Conservation (phyloP, 2,329 filamentous ascomycete genomes). For the Dactylellina parvicollis region DNA sequence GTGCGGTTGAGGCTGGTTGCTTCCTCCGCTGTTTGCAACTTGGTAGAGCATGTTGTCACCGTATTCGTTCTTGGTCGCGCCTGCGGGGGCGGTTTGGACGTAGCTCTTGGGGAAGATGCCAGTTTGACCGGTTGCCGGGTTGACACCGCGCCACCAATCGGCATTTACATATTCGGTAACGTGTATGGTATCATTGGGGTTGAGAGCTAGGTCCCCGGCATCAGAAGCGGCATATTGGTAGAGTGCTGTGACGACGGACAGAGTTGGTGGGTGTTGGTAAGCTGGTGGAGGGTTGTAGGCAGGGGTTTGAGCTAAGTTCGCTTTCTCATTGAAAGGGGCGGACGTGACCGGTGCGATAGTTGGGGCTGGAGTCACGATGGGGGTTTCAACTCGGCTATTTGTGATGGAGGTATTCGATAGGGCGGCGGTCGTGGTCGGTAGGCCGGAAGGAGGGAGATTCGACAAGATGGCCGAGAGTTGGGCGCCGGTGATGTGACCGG, state of each 20-base stretch:
- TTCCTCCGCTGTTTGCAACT: constrained; percentile 62
- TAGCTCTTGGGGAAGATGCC: constrained; percentile 97
- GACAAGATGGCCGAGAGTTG: constrained; percentile 44
- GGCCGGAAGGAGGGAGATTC: constrained; percentile 31
- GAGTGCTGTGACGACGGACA: constrained; percentile 80
- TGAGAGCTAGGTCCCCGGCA: constrained; percentile 80
- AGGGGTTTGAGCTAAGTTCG: constrained; percentile 18
- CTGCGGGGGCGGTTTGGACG: constrained; percentile 76
- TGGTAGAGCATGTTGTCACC: constrained; percentile 56
- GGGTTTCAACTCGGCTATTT: constrained; percentile 8
- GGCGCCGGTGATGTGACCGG: constrained; percentile 30
- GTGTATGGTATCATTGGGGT: constrained; percentile 80
- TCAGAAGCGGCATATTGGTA: constrained; percentile 85
- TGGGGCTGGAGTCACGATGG: constrained; percentile 12
- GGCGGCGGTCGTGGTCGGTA: constrained; percentile 3
- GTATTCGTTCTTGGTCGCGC: constrained; percentile 62
- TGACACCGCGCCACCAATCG: constrained; percentile 95
- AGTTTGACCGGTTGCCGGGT: constrained; percentile 81
- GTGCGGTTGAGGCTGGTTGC: constrained; percentile 67
- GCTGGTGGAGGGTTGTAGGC: constrained; percentile 63
- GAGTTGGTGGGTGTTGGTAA: constrained; percentile 68
- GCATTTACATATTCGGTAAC: constrained; percentile 94
- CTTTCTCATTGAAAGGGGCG: constrained; percentile 39
- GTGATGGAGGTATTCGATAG: constrained; percentile 18
- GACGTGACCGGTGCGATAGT: not conserved